Evolutionary conservation across 768 basidiomycete genomes (phyloP), one percentile per base, ranked within the genome.

Genomic region (Kwoniella botswanensis): DNA sequence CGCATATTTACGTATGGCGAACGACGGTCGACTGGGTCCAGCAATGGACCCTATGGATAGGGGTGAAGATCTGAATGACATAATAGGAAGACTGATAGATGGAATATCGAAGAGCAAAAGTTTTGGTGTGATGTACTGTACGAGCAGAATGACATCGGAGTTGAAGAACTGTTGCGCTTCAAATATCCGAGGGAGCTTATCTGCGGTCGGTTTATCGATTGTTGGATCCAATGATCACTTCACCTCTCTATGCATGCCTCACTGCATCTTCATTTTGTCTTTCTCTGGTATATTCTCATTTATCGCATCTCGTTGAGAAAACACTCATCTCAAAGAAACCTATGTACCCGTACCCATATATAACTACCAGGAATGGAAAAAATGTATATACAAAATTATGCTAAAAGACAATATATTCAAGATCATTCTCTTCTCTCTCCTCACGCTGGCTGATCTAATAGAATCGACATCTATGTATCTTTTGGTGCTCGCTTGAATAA

Each of bases 371-470:
- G 18, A 50, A 63, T 24, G 42, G 54, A 55, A n/a, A 35, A 65
- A 61, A 18, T 61, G 62, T 65, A 65, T 65, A 65, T 65, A 65
- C 63, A 65, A 58, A 61, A 52, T 44, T 70, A 64, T 63, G 59
- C 54, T 54, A 70, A 24, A 53, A 68, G 42, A 62, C 59, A 63
- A 63, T 63, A 63, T 69, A 57, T 26, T 58, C 54, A 63, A 57
- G 44, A 70, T 58, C 54, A 22, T 18, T 53, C 52, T 54, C 17
- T 18, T n/a, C 26, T 24, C n/a, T 43, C 46, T 9, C 22, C 21
- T 56, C 7, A 4, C 18, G 18, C 52, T 17, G 52, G 15, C 9
- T 13, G 26, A 29, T 35, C 57, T 29, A 35, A 35, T 35, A 35
- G 35, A 35, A 35, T 35, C 35, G 57, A 29, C n/a, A 13, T 59